Evolutionary conservation across 1,139 yeast species (phyloP), one percentile per base, ranked within the genome.

Genomic region (Saccharomyces hybrid): DNA sequence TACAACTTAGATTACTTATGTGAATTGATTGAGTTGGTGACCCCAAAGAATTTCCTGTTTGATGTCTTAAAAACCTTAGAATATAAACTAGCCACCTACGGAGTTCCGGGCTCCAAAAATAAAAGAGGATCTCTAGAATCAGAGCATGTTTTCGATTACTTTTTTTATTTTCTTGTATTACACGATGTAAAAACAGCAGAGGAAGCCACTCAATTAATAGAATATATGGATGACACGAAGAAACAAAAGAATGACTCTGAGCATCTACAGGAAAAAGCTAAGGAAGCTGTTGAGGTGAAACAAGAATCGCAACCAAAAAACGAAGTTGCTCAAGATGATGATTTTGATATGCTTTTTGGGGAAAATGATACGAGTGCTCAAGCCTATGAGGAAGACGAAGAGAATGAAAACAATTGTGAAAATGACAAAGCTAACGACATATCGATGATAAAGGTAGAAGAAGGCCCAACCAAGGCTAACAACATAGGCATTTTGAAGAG

Each of bases 331-430:
- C 57, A 59, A 23, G 71, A 68, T 53, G 71, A 68, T 53, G 71
- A 68, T 56, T 64, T 68, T 50, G 70, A 67, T 52, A 66, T 68
- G 69, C 54, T 68, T 7, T 68, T 68, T 54, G 71, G 71, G 11
- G 71, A 68, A 53, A 64, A 61, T 49, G 70, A 66, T 38, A 61
- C 64, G 0, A 65, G 67, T 46, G 51, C 59, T 0, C 65, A 64
- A 14, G 64, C 61, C 2, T 56, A 57, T 20, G 66, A 64, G 8
- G 65, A 62, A 13, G 67, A 62, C 8, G 41, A 44, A n/a, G 49
- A 31, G 7, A 5, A 52, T 1, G 47, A 27, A 23, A 42, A 27
- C 13, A 48, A 49, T 20, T 50, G 32, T n/a, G 49, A 46, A 3
- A 49, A 54, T 25, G 29, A 46, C 11, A 41, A 38, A 2, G 16